Evolutionary conservation across 352 stramenopile genomes (phyloP), one percentile per base, ranked within the genome.

Genomic region (Pythium volutum): DNA sequence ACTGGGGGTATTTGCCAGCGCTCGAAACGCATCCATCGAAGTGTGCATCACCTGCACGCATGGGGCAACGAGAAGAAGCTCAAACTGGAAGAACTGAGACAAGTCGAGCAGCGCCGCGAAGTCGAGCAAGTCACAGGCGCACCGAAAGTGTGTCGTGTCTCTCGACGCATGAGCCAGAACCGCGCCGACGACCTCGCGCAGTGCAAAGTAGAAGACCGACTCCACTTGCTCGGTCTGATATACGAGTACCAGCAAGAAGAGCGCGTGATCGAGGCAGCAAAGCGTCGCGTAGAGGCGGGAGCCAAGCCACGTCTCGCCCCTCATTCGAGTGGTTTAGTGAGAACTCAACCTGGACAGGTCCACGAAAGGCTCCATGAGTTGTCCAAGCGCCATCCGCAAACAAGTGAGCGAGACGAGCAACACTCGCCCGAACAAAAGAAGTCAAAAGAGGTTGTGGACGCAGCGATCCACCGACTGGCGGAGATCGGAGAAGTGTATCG

Each of bases 201-300:
- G 1, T 88, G 83, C 55, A 84, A 85, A 58, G 79, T 88, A 3
- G 81, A 89, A 62, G 81, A 87, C 59, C 74, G 83, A 34, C 58
- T 92, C 14, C 79, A 89, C 42, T 58, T 88, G 31, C 73, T 90
- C 25, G 83, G 80, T 2, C 53, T 87, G 26, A 89, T 88, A 43
- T 90, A 90, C 34, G 67, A 86, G 36, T 81, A 87, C 49, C 78
- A 92, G 31, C 77, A 81, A 49, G 74, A 88, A 47, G 79, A 86
- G 41, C 72, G 77, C 4, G 47, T 68, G 14, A 53, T 73, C 1
- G 59, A 67, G 14, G 46, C 53, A 15, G 47, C 16, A 16, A 43
- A 61, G 20, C 53, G 60, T 26, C 41, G 52, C 45, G 36, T 41
- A 4, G 61, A 38, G 7, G 38, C 52, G 14, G 53, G 11, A 25